A percentile compares a stretch with the other conserved stretches of the same genome.
Conservation (phyloP, 2,329 filamentous ascomycete genomes). For the Calycina herbarum region DNA sequence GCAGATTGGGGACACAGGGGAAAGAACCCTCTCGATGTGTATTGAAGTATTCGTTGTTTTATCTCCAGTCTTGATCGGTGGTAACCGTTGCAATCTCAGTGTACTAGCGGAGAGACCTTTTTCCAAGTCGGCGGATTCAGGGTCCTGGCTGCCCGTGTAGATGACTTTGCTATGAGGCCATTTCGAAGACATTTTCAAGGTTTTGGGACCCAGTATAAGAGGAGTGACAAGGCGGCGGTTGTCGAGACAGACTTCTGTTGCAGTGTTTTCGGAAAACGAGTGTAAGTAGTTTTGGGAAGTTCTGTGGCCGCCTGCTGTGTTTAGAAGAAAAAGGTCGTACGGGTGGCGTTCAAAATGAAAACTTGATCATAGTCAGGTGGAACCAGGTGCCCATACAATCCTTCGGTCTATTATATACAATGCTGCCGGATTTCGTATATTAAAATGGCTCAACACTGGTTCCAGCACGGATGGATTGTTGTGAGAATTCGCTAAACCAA, state of each 20-base stretch:
- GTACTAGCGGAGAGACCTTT: conserved; percentile 39
- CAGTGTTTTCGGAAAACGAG: conserved; percentile 4
- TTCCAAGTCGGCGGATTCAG: conserved; percentile 38
- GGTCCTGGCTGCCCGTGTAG: conserved; percentile 13
- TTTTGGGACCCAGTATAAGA: conserved; percentile 8
- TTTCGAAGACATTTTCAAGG: conserved; percentile 29
- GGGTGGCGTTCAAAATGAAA: conserved; percentile 7
- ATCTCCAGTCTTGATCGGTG: conserved; percentile 27
- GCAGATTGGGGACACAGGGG: conserved; percentile 37
- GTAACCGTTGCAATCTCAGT: conserved; percentile 26
- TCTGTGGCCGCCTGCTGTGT: conserved; percentile 5
- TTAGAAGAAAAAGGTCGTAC: conserved; percentile 8
- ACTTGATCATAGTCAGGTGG: conserved; percentile 15
- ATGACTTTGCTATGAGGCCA: conserved; percentile 24
- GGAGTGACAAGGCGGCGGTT: conserved; percentile 7
- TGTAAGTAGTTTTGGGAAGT: conserved; percentile 3
- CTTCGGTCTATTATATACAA: conserved; percentile 16
- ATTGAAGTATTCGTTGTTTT: conserved; percentile 24
- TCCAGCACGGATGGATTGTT: conserved; percentile 11
- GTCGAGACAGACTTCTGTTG: background rate
- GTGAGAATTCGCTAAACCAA: conserved; percentile 22
- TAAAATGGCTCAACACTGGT: conserved; percentile 24
- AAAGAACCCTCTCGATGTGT: conserved; percentile 27
- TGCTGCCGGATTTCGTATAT: conserved; percentile 22
- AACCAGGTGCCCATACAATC: conserved; percentile 12